phyloP scores from a whole-genome alignment of 768 basidiomycete genomes.

The Sporobolomyces pararoseus region DNA sequence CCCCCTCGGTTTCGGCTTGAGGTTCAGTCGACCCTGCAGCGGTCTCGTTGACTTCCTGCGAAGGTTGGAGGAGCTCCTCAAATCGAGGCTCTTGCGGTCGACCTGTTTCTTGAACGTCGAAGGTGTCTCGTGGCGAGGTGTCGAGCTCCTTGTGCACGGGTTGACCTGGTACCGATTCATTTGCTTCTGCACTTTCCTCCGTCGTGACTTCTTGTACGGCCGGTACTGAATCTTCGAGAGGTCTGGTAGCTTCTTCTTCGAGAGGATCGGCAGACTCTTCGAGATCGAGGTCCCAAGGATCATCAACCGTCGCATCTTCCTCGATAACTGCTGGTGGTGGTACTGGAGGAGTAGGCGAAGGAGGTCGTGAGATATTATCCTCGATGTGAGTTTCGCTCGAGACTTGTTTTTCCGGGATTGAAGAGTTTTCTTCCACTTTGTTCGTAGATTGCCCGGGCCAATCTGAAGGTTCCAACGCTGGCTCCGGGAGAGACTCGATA shows the following conservation, averaged over 20 bases:
- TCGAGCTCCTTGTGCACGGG: not conserved
- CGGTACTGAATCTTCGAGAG: not conserved
- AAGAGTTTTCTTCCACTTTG: not conserved
- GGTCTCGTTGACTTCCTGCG: not conserved
- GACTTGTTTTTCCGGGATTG: too few species aligned
- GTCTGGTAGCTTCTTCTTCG: not conserved
- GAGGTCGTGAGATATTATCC: not conserved
- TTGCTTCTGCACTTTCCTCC: too few species aligned
- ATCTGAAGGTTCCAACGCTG: not conserved
- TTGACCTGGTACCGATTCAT: not conserved
- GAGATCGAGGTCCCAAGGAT: conserved; percentile 19
- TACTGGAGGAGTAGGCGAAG: not conserved
- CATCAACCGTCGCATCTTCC: conserved; percentile 1
- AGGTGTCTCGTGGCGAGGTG: not conserved
- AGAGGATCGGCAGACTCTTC: conserved; percentile 6
- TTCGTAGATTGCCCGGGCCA: not conserved
- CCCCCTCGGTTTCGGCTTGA: not conserved
- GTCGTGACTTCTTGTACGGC: not conserved
- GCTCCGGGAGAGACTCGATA: not conserved
- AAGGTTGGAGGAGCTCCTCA: too few species aligned
- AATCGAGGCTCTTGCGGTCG: too few species aligned
- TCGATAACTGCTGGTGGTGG: not conserved
- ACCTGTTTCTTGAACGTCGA: conserved; percentile 1
- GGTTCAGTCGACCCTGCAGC: too few species aligned
- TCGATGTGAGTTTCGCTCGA: not conserved